Evolutionary conservation across 345 rosid genomes (phyloP), one percentile per base, ranked within the genome.

Genomic region (Syzygium oleosum): DNA sequence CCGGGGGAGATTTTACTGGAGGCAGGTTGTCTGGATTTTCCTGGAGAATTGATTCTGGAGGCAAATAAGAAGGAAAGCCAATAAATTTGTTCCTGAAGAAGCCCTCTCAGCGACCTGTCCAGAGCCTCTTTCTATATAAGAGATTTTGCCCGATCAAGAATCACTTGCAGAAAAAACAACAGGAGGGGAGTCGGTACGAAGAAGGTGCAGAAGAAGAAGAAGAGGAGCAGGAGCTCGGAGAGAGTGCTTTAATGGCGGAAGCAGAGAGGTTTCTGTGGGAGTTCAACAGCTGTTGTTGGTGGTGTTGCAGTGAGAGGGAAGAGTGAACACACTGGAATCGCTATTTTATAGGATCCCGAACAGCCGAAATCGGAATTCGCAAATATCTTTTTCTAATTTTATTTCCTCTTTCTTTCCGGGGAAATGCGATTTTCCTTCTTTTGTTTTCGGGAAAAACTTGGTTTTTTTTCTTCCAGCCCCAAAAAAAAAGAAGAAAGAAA

Each of bases 281-380:
- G 88, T 5, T 49, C 6, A 16, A 65, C 21, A 55, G 86, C n/a
- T n/a, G 43, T 54, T 59, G 51, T 46, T 23, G 54, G 83, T 86
- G 86, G 88, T 10, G 46, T 73, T 73, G 83, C 15, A 29, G 85
- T 51, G 85, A 51, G 88, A 51, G 85, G 88, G 68, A 63, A 53
- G 56, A 46, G 83, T 6, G 87, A 53, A 85, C 90, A 89, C 92
- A 87, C 94, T 90, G 91, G 88, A 89, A 59, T 88, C 87, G 88
- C 93, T 89, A 89, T 90, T 94, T 91, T 94, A 95, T 93, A 95
- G 95, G 93, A 93, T 93, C 93, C 86, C 88, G 90, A 84, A 84
- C 89, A 88, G 90, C 94, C 92, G 21, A 86, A 59, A 78, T 87
- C 51, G 88, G 65, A 51, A 85, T 55, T 49, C 51, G 27, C 53